A percentile compares a stretch with the other conserved stretches of the same genome.
Conservation (phyloP, 1,139 yeast genomes). For the Lodderomyces elongisporus region DNA sequence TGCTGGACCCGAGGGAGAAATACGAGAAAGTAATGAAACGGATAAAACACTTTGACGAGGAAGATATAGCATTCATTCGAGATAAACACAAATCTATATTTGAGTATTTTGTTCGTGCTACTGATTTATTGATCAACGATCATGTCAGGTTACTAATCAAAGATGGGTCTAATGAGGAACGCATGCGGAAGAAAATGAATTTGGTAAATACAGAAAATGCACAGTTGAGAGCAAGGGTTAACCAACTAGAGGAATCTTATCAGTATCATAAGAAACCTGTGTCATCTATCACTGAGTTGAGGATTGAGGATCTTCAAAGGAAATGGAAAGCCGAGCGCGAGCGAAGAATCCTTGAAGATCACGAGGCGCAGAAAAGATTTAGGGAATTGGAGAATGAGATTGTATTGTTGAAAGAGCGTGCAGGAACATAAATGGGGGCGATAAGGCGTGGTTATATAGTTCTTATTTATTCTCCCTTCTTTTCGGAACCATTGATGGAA, state of each 20-base stretch:
- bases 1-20: constrained; percentile 52
- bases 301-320: constrained; percentile 57
- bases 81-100: constrained; percentile 52
- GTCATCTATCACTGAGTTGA: constrained; percentile 35
- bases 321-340: constrained; percentile 72
- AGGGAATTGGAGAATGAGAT: constrained; percentile 55
- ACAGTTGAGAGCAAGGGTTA: background rate
- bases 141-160: constrained; percentile 44
- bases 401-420: constrained; percentile 10
- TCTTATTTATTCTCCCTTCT: too few relatives aligned
- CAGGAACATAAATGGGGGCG: background rate
- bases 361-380: constrained; percentile 49
- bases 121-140: constrained; percentile 52
- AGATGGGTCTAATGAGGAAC: constrained; percentile 22
- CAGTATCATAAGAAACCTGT: background rate
- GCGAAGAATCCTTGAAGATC: constrained; percentile 55
- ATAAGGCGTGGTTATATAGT: too few relatives aligned
- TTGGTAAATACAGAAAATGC: constrained; percentile 8
- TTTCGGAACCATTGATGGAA: too few relatives aligned
- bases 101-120: constrained; percentile 55
- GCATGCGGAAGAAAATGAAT: constrained; percentile 18
- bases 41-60: constrained; percentile 10
- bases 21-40: constrained; percentile 34
- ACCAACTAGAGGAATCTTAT: background rate
- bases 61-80: constrained; percentile 29